Evolutionary conservation across 2,329 filamentous ascomycete genomes (phyloP).

Genomic region (Furcasterigmium sp.): DNA sequence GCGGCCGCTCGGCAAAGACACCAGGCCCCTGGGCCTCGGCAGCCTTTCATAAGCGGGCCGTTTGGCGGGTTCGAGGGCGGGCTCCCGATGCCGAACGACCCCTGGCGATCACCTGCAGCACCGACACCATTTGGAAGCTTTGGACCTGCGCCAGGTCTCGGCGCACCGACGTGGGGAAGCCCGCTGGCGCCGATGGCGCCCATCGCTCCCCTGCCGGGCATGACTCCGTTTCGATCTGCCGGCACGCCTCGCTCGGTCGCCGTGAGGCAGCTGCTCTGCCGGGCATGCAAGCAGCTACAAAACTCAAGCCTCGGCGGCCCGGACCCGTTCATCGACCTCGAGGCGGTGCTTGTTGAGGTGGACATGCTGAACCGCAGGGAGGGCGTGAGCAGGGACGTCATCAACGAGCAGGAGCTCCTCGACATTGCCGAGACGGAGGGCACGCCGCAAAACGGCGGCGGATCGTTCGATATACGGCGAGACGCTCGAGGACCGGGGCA

Average conservation of each 20-base stretch:
- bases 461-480: conserved; percentile 69
- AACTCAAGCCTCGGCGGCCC: conserved; percentile 30
- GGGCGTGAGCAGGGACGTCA: conserved; percentile 21
- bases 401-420: conserved; percentile 64
- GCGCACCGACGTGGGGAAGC: conserved; percentile 29
- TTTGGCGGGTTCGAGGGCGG: conserved; percentile 32
- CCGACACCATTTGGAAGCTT: conserved; percentile 23
- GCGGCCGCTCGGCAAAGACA: conserved; percentile 34
- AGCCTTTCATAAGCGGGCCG: conserved; percentile 32
- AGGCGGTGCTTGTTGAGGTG: conserved; percentile 58
- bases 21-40: conserved; percentile 44
- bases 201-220: conserved; percentile 4
- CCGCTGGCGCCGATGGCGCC: conserved; percentile 6
- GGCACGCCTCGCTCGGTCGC: conserved; percentile 35
- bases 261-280: conserved; percentile 69
- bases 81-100: conserved; percentile 30
- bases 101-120: conserved; percentile 30
- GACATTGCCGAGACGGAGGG: conserved; percentile 90
- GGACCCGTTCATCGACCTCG: conserved; percentile 66
- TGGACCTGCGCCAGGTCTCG: conserved; percentile 42
- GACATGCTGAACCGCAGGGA: conserved; percentile 10
- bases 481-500: conserved; percentile 32
- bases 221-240: conserved; percentile 5
- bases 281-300: conserved; percentile 64
- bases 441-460: conserved; percentile 79